These are phyloP conservation scores for Arthrobotrys iridis DNA, from an alignment of 2,329 filamentous ascomycete species.

Conservation along the genomic window DNA sequence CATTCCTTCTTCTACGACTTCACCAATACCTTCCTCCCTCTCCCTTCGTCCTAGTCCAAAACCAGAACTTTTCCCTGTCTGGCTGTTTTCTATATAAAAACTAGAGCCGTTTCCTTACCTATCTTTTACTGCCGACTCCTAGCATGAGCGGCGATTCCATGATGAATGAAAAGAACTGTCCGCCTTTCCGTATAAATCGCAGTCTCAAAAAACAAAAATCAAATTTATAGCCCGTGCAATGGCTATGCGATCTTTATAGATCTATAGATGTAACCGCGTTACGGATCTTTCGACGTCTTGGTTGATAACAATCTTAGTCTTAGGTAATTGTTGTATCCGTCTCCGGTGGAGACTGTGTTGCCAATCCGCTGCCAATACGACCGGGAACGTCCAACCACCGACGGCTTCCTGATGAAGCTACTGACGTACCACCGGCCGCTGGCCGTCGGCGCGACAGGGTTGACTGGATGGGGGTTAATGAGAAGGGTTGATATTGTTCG, in stretches of 20 bases:
- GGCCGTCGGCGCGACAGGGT: neutral
- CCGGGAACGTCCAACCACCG: neutral
- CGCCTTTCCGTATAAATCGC: neutral
- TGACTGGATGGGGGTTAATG: neutral
- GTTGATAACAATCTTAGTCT: too few relatives aligned
- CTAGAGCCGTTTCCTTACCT: conserved; percentile 23
- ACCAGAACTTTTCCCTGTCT: neutral
- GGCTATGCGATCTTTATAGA: too few relatives aligned
- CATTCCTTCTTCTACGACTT: neutral
- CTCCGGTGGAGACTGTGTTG: neutral
- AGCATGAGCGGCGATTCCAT: neutral
- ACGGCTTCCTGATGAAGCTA: neutral
- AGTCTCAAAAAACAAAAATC: neutral
- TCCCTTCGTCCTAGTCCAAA: neutral
- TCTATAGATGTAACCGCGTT: too few relatives aligned
- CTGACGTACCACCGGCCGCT: neutral
- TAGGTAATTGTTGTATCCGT: too few relatives aligned
- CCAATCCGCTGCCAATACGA: neutral
- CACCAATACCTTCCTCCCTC: neutral
- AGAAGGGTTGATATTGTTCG: neutral
- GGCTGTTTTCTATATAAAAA: conserved; percentile 9
- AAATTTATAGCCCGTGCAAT: too few relatives aligned
- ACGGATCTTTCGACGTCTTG: too few relatives aligned
- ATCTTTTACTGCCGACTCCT: neutral
- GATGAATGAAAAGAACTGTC: neutral